Percentiles rank a stretch among this genome's conserved stretches.
phyloP scores from a whole-genome alignment of 192 early-diverging fungal species.

The Funneliformis geosporum region DNA sequence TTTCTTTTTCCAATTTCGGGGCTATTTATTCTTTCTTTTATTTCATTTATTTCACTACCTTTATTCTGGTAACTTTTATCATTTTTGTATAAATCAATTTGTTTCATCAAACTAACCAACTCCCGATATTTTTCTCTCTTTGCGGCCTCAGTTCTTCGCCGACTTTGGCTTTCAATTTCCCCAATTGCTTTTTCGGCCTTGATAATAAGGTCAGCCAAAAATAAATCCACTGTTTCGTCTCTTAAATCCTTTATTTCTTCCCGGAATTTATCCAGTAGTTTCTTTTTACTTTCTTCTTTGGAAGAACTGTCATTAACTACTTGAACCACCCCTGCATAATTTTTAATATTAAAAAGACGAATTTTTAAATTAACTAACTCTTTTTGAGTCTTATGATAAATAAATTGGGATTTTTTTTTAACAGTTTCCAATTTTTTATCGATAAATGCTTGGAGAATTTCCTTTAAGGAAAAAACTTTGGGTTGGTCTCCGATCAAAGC shows the following conservation, averaged over 20 bases:
- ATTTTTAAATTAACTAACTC: slow-evolving; percentile 23
- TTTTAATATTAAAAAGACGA: slow-evolving; percentile 17
- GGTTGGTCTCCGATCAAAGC: slow-evolving; percentile 22
- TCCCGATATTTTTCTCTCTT: neutral
- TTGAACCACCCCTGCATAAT: slow-evolving; percentile 18
- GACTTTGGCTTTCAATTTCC: neutral
- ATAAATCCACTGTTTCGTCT: neutral
- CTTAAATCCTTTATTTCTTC: neutral
- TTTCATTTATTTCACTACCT: neutral
- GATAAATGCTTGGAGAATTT: slow-evolving; percentile 21
- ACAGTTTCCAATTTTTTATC: slow-evolving; percentile 11
- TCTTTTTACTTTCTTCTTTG: slow-evolving; percentile 15
- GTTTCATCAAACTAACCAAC: neutral
- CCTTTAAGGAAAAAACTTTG: slow-evolving; percentile 20
- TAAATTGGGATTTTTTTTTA: slow-evolving; percentile 26
- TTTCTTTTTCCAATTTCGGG: neutral
- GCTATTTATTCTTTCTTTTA: neutral
- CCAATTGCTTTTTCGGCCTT: neutral
- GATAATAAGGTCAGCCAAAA: neutral
- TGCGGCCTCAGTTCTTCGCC: neutral
- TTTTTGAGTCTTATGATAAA: slow-evolving; percentile 19
- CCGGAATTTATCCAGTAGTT: neutral
- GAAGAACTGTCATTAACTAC: slow-evolving; percentile 4
- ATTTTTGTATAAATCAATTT: neutral
- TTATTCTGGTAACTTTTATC: neutral